These are phyloP conservation scores for Candida sanyaensis DNA, from an alignment of 1,139 yeast species.

Conservation along the genomic window DNA sequence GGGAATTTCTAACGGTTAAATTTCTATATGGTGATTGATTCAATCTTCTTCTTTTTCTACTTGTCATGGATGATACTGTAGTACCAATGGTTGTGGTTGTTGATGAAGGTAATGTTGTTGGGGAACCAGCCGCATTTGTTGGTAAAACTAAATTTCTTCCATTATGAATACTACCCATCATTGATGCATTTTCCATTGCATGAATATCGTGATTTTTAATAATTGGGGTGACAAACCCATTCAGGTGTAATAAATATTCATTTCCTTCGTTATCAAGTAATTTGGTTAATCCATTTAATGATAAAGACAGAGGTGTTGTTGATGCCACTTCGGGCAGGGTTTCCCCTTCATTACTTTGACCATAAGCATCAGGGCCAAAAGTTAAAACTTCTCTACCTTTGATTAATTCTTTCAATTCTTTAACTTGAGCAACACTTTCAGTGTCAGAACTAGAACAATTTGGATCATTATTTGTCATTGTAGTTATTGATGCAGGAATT, in stretches of 20 bases:
- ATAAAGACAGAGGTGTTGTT: conserved; percentile 10
- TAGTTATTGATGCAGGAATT: background rate
- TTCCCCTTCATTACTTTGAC: conserved; percentile 1
- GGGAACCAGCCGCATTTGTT: conserved; percentile 4
- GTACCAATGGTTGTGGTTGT: conserved; percentile 4
- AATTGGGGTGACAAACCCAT: conserved; percentile 16
- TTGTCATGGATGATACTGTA: conserved; percentile 6
- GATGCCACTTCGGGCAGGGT: conserved; percentile 1
- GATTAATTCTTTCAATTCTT: conserved; percentile 20
- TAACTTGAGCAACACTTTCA: conserved; percentile 18
- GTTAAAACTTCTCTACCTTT: conserved; percentile 24
- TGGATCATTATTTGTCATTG: conserved; percentile 3
- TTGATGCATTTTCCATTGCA: background rate
- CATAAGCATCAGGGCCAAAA: conserved; percentile 19
- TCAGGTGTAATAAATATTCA: conserved; percentile 15
- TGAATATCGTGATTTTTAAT: background rate
- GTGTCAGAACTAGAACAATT: conserved; percentile 11
- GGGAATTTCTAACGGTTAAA: conserved; percentile 14
- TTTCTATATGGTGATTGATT: conserved; percentile 12
- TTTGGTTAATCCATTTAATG: conserved; percentile 10
- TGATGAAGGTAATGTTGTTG: conserved; percentile 7
- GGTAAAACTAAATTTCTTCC: conserved; percentile 4
- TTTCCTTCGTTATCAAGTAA: conserved; percentile 14
- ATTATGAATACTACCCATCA: background rate
- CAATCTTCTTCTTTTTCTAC: conserved; percentile 5